A percentile compares a stretch with the other conserved stretches of the same genome.
Evolutionary conservation across 192 early-diverging fungal genomes (phyloP).

Genomic region (Linnemannia hyalina): DNA sequence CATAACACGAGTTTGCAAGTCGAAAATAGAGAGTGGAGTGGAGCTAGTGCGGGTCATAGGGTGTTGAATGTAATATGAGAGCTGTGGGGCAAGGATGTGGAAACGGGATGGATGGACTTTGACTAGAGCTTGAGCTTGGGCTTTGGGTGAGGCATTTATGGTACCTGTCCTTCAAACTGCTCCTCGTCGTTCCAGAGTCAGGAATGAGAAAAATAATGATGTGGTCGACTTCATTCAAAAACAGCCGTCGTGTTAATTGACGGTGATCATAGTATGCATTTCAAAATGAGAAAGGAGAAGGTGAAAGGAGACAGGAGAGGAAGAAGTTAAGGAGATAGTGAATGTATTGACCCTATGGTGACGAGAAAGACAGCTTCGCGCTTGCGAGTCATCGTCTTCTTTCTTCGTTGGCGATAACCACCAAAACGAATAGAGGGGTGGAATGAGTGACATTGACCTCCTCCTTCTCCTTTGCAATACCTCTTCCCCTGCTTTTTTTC

Average conservation of each 20-base stretch:
- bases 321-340: neutral
- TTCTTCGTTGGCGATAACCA: neutral
- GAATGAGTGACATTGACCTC: neutral
- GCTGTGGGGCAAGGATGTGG: neutral
- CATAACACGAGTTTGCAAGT: neutral
- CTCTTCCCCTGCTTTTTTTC: neutral
- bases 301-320: too few relatives aligned
- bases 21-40: neutral
- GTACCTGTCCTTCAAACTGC: neutral
- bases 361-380: neutral
- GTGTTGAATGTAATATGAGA: neutral
- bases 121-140: neutral
- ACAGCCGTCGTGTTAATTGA: neutral
- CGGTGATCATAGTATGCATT: neutral
- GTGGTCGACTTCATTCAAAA: neutral
- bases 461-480: neutral
- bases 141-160: neutral
- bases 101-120: neutral
- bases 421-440: neutral
- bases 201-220: neutral
- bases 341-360: neutral
- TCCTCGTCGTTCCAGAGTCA: neutral
- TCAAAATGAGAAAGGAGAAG: too few relatives aligned
- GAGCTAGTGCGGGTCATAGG: neutral
- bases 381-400: neutral